Evolutionary conservation across 768 basidiomycete genomes (phyloP).

Genomic region (Suillus subaureus): DNA sequence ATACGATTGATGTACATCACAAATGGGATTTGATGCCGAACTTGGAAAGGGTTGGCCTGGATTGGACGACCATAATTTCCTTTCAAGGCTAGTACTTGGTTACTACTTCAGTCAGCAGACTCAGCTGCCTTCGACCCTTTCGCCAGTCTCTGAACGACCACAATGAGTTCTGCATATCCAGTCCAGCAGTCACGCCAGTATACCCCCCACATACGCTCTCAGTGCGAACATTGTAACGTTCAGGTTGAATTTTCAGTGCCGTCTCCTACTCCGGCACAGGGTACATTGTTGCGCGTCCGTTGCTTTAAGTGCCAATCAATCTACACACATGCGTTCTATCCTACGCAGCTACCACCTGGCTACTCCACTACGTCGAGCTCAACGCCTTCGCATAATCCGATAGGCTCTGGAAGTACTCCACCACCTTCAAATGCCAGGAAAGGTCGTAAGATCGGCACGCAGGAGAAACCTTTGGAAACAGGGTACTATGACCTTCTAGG

Average conservation of each 20-base stretch:
- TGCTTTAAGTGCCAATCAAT: conserved; percentile 70
- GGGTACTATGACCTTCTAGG: conserved; percentile 90
- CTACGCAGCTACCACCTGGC: conserved; percentile 52
- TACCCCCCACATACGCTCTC: conserved; percentile 66
- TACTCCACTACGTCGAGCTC: conserved; percentile 17
- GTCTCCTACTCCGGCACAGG: conserved; percentile 52
- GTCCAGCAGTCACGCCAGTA: conserved; percentile 65
- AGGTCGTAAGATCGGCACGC: conserved; percentile 83
- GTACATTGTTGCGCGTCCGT: conserved; percentile 62
- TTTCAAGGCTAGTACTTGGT: background rate
- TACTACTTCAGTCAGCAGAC: background rate
- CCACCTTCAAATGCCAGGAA: conserved; percentile 35
- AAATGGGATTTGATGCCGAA: background rate
- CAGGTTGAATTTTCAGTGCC: conserved; percentile 73
- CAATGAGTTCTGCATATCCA: conserved; percentile 50
- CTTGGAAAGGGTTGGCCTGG: background rate
- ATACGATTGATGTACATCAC: background rate
- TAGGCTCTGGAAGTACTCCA: conserved; percentile 22
- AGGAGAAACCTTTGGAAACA: conserved; percentile 85
- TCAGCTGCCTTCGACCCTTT: background rate
- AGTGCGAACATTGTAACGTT: conserved; percentile 57
- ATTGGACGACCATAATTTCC: background rate
- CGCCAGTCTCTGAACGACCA: conserved; percentile 19
- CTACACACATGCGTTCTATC: conserved; percentile 68
- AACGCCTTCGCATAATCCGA: conserved; percentile 5